These are phyloP conservation scores for Globisporangium viniferum DNA, from an alignment of 352 stramenopile species.

Conservation along the genomic window DNA sequence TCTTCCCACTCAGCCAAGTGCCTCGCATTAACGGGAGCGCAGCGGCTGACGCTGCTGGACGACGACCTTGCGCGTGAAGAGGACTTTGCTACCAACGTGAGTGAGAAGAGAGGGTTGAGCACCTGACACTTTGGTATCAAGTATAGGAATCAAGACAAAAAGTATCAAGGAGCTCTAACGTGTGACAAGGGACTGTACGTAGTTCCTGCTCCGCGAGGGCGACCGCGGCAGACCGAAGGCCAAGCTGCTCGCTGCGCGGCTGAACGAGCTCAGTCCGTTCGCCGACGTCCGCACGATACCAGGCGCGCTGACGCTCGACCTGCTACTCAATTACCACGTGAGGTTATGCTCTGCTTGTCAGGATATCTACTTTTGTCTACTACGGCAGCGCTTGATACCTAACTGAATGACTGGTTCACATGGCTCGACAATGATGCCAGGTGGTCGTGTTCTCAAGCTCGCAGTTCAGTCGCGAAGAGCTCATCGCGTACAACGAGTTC, in stretches of 20 bases:
- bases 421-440: conserved; percentile 13
- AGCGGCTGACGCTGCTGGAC: conserved; percentile 40
- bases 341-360: not conserved
- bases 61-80: conserved; percentile 39
- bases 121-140: conserved; percentile 7
- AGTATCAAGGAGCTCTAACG: not conserved
- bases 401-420: not conserved
- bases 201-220: conserved; percentile 33
- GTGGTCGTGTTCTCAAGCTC: conserved; percentile 40
- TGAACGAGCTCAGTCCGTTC: conserved; percentile 28
- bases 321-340: conserved; percentile 46
- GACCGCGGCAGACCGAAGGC: conserved; percentile 31
- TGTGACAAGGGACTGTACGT: not conserved
- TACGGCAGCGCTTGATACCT: not conserved
- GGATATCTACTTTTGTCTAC: not conserved
- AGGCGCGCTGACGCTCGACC: conserved; percentile 29
- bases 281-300: conserved; percentile 29
- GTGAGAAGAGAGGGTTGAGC: not conserved
- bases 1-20: conserved; percentile 28
- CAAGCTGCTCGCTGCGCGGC: conserved; percentile 25
- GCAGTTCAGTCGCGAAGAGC: conserved; percentile 30
- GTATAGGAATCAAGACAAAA: no score
- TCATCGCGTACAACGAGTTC: conserved; percentile 51
- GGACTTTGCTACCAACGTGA: conserved; percentile 28
- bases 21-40: conserved; percentile 29